Conservation (phyloP, 306 rosid genomes). For the Trifolium subterraneum region DNA sequence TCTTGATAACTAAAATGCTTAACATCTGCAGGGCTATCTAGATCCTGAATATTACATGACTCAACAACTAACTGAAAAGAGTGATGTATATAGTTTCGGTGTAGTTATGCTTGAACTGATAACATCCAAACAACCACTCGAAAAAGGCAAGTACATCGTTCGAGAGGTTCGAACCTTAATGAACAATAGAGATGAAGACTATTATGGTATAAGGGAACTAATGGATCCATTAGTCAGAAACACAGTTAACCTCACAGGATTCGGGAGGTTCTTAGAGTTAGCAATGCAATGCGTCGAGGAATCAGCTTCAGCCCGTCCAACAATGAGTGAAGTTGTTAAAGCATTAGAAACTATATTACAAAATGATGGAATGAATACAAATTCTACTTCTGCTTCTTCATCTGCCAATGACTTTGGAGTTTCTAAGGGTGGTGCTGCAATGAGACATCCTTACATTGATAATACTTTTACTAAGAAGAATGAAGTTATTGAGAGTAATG, state of each 20-base stretch:
- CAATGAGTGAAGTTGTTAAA: conserved; percentile 88
- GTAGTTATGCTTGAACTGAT: conserved; percentile 89
- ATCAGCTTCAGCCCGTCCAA: conserved; percentile 79
- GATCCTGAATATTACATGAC: conserved; percentile 98
- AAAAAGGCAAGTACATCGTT: conserved; percentile 85
- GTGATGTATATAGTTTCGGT: conserved; percentile 93
- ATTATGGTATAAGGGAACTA: conserved; percentile 67
- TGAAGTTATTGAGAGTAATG: conserved; percentile 45
- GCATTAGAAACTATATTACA: conserved; percentile 72
- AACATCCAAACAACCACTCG: conserved; percentile 82
- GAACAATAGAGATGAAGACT: conserved; percentile 61
- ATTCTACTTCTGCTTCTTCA: conserved; percentile 86
- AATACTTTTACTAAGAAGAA: conserved; percentile 61
- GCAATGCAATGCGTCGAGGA: conserved; percentile 90
- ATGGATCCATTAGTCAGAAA: conserved; percentile 69
- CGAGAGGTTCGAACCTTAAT: conserved; percentile 64
- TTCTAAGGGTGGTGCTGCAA: conserved; percentile 56
- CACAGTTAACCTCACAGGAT: conserved; percentile 57
- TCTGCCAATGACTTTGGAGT: conserved; percentile 82
- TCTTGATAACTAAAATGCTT: conserved; percentile 22
- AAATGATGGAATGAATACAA: conserved; percentile 84
- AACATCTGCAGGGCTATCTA: conserved; percentile 75
- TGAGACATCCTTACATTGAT: conserved; percentile 74
- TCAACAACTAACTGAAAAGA: conserved; percentile 85
- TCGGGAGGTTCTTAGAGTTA: conserved; percentile 78